phyloP scores from a whole-genome alignment of 257 asterid species.

The Ajuga chamaepitys region DNA sequence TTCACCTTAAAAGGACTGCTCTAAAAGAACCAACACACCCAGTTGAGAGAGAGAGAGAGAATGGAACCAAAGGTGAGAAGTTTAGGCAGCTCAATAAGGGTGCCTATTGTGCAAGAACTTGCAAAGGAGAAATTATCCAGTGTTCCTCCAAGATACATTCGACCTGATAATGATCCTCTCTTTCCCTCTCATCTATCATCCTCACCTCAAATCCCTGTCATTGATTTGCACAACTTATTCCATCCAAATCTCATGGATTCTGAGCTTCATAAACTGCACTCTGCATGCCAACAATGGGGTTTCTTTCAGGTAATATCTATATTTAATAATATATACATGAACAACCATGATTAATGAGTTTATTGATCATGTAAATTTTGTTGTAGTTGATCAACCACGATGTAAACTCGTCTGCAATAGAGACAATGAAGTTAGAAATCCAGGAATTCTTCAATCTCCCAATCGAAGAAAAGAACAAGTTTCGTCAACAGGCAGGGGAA shows the following conservation, averaged over 20 bases:
- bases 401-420: constrained; percentile 26
- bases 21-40: no score
- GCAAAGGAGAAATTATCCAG: constrained; percentile 25
- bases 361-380: no score
- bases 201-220: constrained; percentile 28
- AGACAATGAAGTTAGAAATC: constrained; percentile 27
- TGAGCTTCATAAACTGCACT: constrained; percentile 43
- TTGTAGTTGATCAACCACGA: constrained; percentile 53
- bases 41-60: neutral
- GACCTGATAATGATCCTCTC: constrained; percentile 22
- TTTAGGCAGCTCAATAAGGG: constrained; percentile 33
- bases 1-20: no score
- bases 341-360: no score
- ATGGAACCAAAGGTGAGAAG: constrained; percentile 18
- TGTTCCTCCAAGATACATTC: constrained; percentile 42
- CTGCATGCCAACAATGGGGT: constrained; percentile 52
- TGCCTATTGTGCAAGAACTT: constrained; percentile 53
- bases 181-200: neutral
- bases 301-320: constrained; percentile 45
- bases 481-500: constrained; percentile 21
- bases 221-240: constrained; percentile 30
- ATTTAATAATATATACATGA: no score
- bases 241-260: neutral
- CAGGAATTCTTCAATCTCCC: constrained; percentile 43
- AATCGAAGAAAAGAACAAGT: constrained; percentile 44